Evolutionary conservation across 2,329 filamentous ascomycete species (phyloP), one percentile per base, ranked within the genome.

Genomic region (Fusarium sp.): DNA sequence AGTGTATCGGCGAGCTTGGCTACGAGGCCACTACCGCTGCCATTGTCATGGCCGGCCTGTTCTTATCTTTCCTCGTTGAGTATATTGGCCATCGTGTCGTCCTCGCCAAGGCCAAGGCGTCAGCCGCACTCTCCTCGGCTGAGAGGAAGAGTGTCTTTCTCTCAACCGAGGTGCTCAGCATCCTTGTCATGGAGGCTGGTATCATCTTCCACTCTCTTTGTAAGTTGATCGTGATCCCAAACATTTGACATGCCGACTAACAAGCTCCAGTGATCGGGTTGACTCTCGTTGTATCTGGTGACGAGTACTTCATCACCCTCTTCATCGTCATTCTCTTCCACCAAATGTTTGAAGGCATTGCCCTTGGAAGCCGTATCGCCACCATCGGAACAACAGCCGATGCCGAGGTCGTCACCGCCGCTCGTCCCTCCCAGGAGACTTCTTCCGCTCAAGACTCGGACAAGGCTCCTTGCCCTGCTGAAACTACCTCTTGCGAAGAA

Each of bases 291-390:
- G 89, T 91, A 3, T 85, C 89, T 1, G 88, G 86, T 4, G 89
- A 91, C 73, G 84, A 83, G 41, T 88, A 87, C 75, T 90, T 90
- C 82, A 79, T 87, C 64, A 89, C 87, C 2, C 85, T 91, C n/a
- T 89, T 90, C 68, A 81, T 89, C 50, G 93, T 95, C 64, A 93
- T 95, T 67, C 83, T 94, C 66, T 94, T 95, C 84, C 93, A 95
- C 79, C 93, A 95, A 78, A 90, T 93, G 85, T 94, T 95, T 76
- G 93, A 95, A 79, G 93, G 93, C 5, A 86, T 95, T 54, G 93
- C 93, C 0, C 89, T 95, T 1, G 93, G 93, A 20, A 90, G 90
- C 10, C 89, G 92, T 16, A 94, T 95, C 71, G 91, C 92, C 10
- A 87, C 88, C 1, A 85, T 94, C 1, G 87, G 85, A 30, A 81